Percentiles rank a stretch among this genome's conserved stretches.
Conservation (phyloP, 495 filamentous ascomycete genomes). For the Penicillium canescens region DNA sequence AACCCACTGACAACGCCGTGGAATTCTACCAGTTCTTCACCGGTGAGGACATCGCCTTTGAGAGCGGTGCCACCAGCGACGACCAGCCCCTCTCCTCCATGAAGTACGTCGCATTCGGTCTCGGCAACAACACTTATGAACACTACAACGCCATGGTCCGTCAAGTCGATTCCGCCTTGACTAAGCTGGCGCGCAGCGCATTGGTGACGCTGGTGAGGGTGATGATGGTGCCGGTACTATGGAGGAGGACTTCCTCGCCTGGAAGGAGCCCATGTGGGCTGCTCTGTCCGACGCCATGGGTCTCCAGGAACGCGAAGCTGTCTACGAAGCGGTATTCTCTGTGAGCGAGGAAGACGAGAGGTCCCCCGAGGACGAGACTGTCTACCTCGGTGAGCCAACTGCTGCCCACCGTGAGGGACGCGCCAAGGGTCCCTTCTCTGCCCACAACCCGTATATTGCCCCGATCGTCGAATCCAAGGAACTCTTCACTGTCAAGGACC, state of each 20-base stretch:
- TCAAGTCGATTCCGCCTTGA: constrained; percentile 75
- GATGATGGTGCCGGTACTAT: constrained; percentile 98
- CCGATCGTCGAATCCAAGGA: constrained; percentile 89
- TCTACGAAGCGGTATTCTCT: constrained; percentile 91
- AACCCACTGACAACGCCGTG: constrained; percentile 97
- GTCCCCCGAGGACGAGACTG: constrained; percentile 73
- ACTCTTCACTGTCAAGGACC: constrained; percentile 85
- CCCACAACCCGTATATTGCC: constrained; percentile 96
- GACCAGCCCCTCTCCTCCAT: constrained; percentile 79
- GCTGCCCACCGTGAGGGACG: constrained; percentile 87
- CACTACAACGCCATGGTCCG: constrained; percentile 99
- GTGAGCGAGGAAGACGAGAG: constrained; percentile 76
- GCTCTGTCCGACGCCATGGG: constrained; percentile 78
- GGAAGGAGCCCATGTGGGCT: constrained; percentile 99
- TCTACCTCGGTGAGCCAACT: constrained; percentile 96
- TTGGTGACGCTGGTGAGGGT: constrained; percentile 89
- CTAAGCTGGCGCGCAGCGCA: constrained; percentile 76
- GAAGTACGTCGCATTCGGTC: constrained; percentile 92
- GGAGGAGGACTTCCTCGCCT: constrained; percentile 99
- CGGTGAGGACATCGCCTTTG: constrained; percentile 77
- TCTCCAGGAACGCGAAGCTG: constrained; percentile 91
- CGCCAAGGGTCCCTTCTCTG: constrained; percentile 88
- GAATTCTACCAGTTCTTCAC: constrained; percentile 98
- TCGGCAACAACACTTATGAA: constrained; percentile 98
- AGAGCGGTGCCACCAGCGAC: constrained; percentile 59